phyloP scores from a whole-genome alignment of 169 alveolate genomes.

The Miamiensis avidus region DNA sequence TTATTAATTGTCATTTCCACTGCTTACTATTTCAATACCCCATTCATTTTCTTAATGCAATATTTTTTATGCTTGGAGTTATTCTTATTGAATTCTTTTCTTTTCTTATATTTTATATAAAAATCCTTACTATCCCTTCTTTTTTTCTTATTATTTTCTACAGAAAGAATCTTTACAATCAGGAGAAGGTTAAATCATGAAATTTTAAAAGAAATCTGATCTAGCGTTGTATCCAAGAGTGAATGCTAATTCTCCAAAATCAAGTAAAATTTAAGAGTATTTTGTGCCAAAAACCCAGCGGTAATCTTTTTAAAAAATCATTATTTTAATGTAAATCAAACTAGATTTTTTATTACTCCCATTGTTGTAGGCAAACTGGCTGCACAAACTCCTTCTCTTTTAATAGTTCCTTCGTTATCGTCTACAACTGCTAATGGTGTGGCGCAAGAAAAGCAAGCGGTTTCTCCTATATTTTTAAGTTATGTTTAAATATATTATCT shows the following conservation, averaged over 20 bases:
- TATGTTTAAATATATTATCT: too few relatives aligned
- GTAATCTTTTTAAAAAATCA: constrained; percentile 60
- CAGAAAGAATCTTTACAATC: constrained; percentile 91
- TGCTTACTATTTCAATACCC: constrained; percentile 67
- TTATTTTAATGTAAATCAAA: too few relatives aligned
- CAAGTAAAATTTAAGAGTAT: constrained; percentile 90
- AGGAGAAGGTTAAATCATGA: constrained; percentile 87
- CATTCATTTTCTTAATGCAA: constrained; percentile 63
- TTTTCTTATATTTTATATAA: constrained; percentile 53
- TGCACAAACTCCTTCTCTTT: constrained; percentile 95
- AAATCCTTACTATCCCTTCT: constrained; percentile 34
- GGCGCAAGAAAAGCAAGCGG: constrained; percentile 97
- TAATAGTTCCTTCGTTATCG: constrained; percentile 89
- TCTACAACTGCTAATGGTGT: constrained; percentile 92
- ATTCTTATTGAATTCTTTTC: constrained; percentile 44
- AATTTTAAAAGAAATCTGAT: constrained; percentile 90
- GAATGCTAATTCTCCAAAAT: constrained; percentile 90
- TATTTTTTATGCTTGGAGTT: constrained; percentile 10
- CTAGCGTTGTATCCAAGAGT: constrained; percentile 91
- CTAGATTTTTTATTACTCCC: constrained; percentile 62
- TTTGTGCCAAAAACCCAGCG: constrained; percentile 95
- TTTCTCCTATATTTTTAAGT: constrained; percentile 62
- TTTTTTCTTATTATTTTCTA: constrained; percentile 58
- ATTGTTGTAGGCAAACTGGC: constrained; percentile 96
- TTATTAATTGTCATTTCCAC: constrained; percentile 14